A percentile compares a stretch with the other conserved stretches of the same genome.
Evolutionary conservation across 495 filamentous ascomycete species (phyloP).

Genomic region (Lasiosphaeria hispida): DNA sequence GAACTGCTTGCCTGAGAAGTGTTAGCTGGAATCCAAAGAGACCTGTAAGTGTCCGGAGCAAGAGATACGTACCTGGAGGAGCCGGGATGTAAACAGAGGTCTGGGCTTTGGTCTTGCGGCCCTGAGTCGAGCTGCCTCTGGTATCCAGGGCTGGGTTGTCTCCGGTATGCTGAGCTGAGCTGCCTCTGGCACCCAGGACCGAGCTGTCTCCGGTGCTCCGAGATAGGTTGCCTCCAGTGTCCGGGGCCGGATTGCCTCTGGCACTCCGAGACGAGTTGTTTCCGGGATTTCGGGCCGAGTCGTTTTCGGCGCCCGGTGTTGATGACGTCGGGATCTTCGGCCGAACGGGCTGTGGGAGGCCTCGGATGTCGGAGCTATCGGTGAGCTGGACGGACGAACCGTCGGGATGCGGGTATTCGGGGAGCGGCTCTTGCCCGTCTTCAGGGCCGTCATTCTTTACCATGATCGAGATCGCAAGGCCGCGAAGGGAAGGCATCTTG

Average conservation of each 20-base stretch:
- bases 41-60: too few species aligned
- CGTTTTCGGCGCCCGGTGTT: neutral
- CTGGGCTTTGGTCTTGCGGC: slow-evolving; percentile 37
- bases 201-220: too few species aligned
- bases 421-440: slow-evolving; percentile 30
- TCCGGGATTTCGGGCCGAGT: too few species aligned
- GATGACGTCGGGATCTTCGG: neutral
- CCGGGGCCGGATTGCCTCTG: slow-evolving; percentile 14
- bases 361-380: slow-evolving; percentile 11
- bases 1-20: slow-evolving; percentile 42
- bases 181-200: too few species aligned
- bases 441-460: slow-evolving; percentile 9
- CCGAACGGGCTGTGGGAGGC: neutral
- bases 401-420: slow-evolving; percentile 54
- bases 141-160: too few species aligned
- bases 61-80: slow-evolving; percentile 36
- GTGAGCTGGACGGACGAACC: slow-evolving; percentile 39
- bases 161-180: slow-evolving; percentile 12
- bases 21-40: too few species aligned
- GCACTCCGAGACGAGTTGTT: neutral
- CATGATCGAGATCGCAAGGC: slow-evolving; percentile 43
- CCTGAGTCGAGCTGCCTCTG: slow-evolving; percentile 12
- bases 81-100: slow-evolving; percentile 52
- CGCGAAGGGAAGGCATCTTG: slow-evolving; percentile 49
- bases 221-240: too few species aligned